Percentiles rank a stretch among this genome's conserved stretches.
phyloP scores from a whole-genome alignment of 352 stramenopile genomes.

The Hyaloperonospora arabidopsidis region DNA sequence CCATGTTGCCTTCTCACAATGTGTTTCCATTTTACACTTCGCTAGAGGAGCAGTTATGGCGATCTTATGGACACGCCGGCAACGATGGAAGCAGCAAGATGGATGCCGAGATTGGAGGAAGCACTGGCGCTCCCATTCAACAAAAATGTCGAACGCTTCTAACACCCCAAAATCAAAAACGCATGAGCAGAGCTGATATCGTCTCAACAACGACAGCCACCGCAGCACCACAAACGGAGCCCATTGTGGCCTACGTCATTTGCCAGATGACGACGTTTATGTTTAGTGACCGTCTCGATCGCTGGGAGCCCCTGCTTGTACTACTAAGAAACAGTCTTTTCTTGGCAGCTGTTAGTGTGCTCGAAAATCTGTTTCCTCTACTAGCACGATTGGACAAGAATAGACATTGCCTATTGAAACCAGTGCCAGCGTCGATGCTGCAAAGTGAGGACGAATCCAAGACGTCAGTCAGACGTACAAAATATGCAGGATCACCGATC shows the following conservation, averaged over 20 bases:
- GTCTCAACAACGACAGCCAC: conserved; percentile 25
- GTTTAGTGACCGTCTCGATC: conserved; percentile 66
- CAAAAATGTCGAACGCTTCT: conserved; percentile 27
- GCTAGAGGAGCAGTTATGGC: conserved; percentile 31
- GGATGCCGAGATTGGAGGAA: conserved; percentile 12
- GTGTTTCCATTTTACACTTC: conserved; percentile 55
- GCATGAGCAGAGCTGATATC: conserved; percentile 15
- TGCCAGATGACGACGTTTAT: conserved; percentile 76
- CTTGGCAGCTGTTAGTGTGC: conserved; percentile 51
- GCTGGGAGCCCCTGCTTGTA: conserved; percentile 72
- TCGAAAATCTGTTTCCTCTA: conserved; percentile 67
- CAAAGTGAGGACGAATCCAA: conserved; percentile 20
- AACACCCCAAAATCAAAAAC: conserved; percentile 21
- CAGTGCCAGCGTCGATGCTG: not conserved
- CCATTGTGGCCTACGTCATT: conserved; percentile 82
- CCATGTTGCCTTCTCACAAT: conserved; percentile 27
- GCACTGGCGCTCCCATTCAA: conserved; percentile 33
- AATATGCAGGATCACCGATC: not conserved
- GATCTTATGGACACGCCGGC: conserved; percentile 9
- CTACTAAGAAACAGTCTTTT: conserved; percentile 63
- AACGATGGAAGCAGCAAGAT: not conserved
- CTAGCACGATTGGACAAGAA: conserved; percentile 47
- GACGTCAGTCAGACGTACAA: conserved; percentile 13
- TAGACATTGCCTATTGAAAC: conserved; percentile 17
- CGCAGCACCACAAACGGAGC: conserved; percentile 57